phyloP scores from a whole-genome alignment of 2,329 filamentous ascomycete genomes.

The Colletotrichum lupini region DNA sequence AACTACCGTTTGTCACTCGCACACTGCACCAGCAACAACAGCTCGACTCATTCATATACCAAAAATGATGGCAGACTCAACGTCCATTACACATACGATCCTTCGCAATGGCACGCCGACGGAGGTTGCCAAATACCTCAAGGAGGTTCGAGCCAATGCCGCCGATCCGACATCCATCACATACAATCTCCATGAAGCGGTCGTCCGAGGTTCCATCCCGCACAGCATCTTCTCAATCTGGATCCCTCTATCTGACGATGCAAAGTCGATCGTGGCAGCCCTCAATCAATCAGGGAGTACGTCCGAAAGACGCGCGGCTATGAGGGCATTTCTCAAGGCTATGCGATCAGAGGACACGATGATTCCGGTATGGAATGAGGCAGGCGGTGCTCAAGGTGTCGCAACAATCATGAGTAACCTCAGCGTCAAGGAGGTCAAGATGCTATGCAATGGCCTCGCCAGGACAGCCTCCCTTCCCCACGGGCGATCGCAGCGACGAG shows the following conservation, averaged over 20 bases:
- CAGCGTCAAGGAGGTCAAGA: constrained; percentile 11
- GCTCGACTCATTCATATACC: not conserved
- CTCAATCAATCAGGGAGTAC: not conserved
- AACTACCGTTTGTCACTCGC: not conserved
- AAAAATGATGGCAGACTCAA: not conserved
- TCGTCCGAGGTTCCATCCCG: constrained; percentile 1
- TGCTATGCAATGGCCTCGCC: constrained; percentile 7
- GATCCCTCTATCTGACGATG: not conserved
- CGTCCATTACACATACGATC: not conserved
- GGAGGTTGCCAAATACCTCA: constrained; percentile 5
- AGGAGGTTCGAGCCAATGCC: not conserved
- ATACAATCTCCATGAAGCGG: not conserved
- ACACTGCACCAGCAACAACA: not conserved
- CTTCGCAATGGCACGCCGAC: not conserved
- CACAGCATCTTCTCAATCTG: constrained; percentile 3
- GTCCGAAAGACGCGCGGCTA: not conserved
- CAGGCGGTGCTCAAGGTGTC: constrained; percentile 3
- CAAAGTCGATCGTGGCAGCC: not conserved
- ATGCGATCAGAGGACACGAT: not conserved
- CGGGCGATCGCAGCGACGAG: not conserved
- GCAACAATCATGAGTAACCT: constrained; percentile 1
- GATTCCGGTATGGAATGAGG: not conserved
- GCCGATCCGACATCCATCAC: constrained; percentile 1
- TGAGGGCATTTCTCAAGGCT: not conserved
- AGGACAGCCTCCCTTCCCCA: not conserved